Evolutionary conservation across 2,329 filamentous ascomycete species (phyloP).

Genomic region (Colletotrichum somersetense): DNA sequence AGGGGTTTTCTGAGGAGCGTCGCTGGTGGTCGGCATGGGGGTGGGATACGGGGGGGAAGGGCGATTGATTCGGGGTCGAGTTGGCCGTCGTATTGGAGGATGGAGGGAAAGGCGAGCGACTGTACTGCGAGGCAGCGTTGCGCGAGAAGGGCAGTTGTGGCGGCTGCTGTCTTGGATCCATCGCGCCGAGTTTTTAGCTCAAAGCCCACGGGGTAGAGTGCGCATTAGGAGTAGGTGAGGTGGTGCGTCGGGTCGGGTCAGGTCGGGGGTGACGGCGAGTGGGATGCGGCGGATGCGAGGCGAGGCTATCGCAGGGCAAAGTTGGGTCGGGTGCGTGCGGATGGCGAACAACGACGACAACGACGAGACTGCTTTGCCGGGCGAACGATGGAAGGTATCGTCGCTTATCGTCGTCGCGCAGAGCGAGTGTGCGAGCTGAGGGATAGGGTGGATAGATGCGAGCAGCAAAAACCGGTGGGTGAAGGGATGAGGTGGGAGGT

Average conservation of each 20-base stretch:
- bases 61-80: conserved; percentile 41
- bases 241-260: conserved; percentile 21
- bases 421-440: conserved; percentile 2
- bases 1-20: conserved; percentile 59
- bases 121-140: conserved; percentile 48
- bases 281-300: conserved; percentile 12
- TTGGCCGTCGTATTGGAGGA: conserved; percentile 20
- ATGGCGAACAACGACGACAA: neutral
- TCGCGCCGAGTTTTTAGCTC: conserved; percentile 53
- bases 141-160: conserved; percentile 50
- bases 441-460: neutral
- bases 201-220: conserved; percentile 44
- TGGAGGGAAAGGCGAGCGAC: conserved; percentile 47
- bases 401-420: conserved; percentile 14
- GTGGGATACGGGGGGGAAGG: conserved; percentile 40
- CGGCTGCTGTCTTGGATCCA: conserved; percentile 51
- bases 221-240: conserved; percentile 28
- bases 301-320: conserved; percentile 24
- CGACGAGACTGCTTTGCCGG: neutral
- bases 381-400: conserved; percentile 16
- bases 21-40: conserved; percentile 51
- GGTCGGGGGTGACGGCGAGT: conserved; percentile 17
- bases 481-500: neutral
- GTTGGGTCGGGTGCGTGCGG: neutral
- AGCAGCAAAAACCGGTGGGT: conserved; percentile 11